Evolutionary conservation across 2,329 filamentous ascomycete genomes (phyloP).

Genomic region (Scleromitrula shiraiana): DNA sequence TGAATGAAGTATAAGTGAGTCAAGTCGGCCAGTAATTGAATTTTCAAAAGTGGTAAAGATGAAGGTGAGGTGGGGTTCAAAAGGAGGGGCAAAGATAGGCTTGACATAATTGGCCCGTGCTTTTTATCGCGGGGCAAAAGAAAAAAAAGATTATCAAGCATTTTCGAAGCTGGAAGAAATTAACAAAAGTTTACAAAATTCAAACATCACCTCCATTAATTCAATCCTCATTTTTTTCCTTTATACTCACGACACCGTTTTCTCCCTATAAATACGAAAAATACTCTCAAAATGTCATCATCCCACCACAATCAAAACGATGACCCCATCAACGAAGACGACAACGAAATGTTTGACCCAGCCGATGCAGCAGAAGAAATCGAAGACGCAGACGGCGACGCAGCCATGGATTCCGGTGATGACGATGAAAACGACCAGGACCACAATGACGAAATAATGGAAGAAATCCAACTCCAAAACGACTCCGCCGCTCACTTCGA

Average conservation of each 20-base stretch:
- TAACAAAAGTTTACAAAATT: neutral
- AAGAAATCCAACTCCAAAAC: slow-evolving; percentile 70
- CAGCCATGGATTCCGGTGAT: slow-evolving; percentile 72
- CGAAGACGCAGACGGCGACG: slow-evolving; percentile 52
- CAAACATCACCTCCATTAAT: neutral
- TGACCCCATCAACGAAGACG: slow-evolving; percentile 32
- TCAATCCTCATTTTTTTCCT: neutral
- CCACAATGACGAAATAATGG: slow-evolving; percentile 42
- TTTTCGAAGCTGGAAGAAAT: slow-evolving; percentile 8
- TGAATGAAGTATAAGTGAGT: neutral
- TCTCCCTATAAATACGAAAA: neutral
- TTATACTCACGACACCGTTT: neutral
- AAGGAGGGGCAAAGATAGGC: neutral
- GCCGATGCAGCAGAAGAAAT: slow-evolving; percentile 76
- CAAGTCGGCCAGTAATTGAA: too few species aligned
- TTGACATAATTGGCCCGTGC: neutral
- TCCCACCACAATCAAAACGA: slow-evolving; percentile 16
- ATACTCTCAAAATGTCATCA: slow-evolving; percentile 19
- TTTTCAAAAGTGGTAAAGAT: neutral
- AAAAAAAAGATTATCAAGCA: slow-evolving; percentile 14
- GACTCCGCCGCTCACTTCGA: slow-evolving; percentile 94
- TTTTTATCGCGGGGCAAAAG: slow-evolving; percentile 4
- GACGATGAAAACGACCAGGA: slow-evolving; percentile 48
- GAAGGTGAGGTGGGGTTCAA: neutral
- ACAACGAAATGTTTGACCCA: slow-evolving; percentile 65